Evolutionary conservation across 768 basidiomycete genomes (phyloP).

Genomic region (Auriscalpium vulgare): DNA sequence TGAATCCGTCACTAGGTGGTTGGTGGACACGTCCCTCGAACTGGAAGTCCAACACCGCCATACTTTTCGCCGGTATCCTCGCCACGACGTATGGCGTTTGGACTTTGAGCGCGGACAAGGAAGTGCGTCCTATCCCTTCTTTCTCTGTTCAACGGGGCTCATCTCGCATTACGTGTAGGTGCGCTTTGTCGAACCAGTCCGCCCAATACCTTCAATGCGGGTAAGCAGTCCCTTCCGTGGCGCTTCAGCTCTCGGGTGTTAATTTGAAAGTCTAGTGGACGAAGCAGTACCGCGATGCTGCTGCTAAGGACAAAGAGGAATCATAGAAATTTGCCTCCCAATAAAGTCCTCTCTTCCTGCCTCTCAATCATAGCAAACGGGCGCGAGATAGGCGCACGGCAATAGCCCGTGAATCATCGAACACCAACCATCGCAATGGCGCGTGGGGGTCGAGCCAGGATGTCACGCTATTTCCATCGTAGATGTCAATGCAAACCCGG

Average conservation of each 20-base stretch:
- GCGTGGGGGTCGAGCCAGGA: too few relatives aligned
- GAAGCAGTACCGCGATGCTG: conserved; percentile 9
- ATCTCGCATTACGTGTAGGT: not conserved
- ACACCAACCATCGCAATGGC: too few relatives aligned
- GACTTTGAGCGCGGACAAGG: conserved; percentile 67
- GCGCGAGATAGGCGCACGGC: too few relatives aligned
- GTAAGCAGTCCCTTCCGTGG: conserved; percentile 1
- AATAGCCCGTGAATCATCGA: too few relatives aligned
- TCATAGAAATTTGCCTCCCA: conserved; percentile 3
- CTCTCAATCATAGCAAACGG: too few relatives aligned
- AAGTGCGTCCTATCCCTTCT: conserved; percentile 45
- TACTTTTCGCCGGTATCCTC: conserved; percentile 62
- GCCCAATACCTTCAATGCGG: conserved; percentile 15
- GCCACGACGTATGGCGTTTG: conserved; percentile 60
- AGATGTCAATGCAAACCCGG: too few relatives aligned
- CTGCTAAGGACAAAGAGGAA: conserved; percentile 6
- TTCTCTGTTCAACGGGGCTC: not conserved
- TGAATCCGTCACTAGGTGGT: conserved; percentile 49
- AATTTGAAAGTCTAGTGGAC: conserved; percentile 9
- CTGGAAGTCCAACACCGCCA: conserved; percentile 81
- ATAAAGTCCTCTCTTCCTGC: too few relatives aligned
- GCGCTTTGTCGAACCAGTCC: conserved; percentile 12
- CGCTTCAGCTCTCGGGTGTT: not conserved
- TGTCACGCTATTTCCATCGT: too few relatives aligned
- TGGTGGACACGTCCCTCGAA: conserved; percentile 93